Base-by-base conservation (phyloP, 1,284 basidiomycete genomes). In the Cryptococcus hybrid region DNA sequence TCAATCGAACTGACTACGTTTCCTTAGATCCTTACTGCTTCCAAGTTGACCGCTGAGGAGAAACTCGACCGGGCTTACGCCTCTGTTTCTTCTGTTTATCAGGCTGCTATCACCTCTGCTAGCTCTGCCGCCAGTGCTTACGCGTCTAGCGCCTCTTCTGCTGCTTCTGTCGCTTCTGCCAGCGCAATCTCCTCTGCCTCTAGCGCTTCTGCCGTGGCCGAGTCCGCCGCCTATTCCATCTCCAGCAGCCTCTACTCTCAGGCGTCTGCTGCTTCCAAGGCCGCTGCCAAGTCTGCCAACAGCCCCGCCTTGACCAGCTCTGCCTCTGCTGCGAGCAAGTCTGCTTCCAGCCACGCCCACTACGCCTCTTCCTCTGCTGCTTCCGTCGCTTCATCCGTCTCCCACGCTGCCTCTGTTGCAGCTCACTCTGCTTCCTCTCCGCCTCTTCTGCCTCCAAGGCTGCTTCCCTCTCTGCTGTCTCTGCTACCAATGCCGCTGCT, bases 351-450 rank as follows among this genome's bases (percentile, higher is more conserved):
- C 8, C 67, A 67, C 39, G 71, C 67, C 47, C 62, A 79, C 34
- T 74, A 78, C 46, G 71, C 76, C 30, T 76, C 80, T 0, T 71
- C 78, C 15, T 72, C 73, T 6, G 69, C 73, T n/a, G 68, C 68
- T 30, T 68, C 70, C 8, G 52, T 69, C 50, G 68, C 71, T 8
- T 70, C 66, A 3, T 69, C 69, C 3, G 69, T 68, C 18, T 74
- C 72, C 8, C 68, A 66, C 8, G 67, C 69, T 50, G 74, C 66
- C 12, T 79, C 83, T 5, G 83, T 82, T n/a, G 83, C 85, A 36
- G 68, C 64, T 36, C 70, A 71, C 65, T 69, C 69, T 8, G 66
- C 64, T 7, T 73, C 70, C 63, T 71, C 45, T 66, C 64, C 2
- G 66, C 65, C 47, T 64, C 68, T 12, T 72, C 69, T 12, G 57